A percentile compares a stretch with the other conserved stretches of the same genome.
phyloP scores from a whole-genome alignment of 2,329 filamentous ascomycete genomes.

The Didymella pinodella region DNA sequence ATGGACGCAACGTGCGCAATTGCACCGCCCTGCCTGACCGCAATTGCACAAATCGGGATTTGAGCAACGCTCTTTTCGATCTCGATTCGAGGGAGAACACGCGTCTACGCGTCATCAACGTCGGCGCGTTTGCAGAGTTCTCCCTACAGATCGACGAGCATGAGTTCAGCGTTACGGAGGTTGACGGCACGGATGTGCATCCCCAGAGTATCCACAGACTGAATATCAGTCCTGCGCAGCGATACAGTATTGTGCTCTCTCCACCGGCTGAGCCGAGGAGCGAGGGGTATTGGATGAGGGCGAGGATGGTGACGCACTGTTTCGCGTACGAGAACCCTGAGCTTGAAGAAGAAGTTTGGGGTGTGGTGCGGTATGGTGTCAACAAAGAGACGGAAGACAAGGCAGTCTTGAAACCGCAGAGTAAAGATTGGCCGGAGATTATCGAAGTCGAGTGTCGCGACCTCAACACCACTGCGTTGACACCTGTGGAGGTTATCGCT shows the following conservation, averaged over 20 bases:
- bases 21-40: constrained; percentile 49
- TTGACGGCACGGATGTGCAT: constrained; percentile 69
- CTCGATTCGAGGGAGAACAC: constrained; percentile 66
- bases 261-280: constrained; percentile 53
- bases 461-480: constrained; percentile 57
- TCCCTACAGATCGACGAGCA: constrained; percentile 70
- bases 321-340: constrained; percentile 62
- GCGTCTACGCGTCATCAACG: constrained; percentile 74
- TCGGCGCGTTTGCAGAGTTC: constrained; percentile 71
- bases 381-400: neutral
- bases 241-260: constrained; percentile 71
- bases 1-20: constrained; percentile 51
- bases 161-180: constrained; percentile 67
- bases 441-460: constrained; percentile 62
- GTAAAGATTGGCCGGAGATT: constrained; percentile 60
- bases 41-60: constrained; percentile 47
- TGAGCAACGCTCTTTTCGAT: constrained; percentile 41
- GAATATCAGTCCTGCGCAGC: constrained; percentile 72
- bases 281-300: constrained; percentile 58
- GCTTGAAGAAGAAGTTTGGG: constrained; percentile 58
- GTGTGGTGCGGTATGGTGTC: constrained; percentile 57
- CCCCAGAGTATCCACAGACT: constrained; percentile 65
- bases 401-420: constrained; percentile 42
- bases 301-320: constrained; percentile 67
- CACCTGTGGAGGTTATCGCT: constrained; percentile 54